Conservation (phyloP, 352 stramenopile genomes). For the Phytophthora agathidicida region DNA sequence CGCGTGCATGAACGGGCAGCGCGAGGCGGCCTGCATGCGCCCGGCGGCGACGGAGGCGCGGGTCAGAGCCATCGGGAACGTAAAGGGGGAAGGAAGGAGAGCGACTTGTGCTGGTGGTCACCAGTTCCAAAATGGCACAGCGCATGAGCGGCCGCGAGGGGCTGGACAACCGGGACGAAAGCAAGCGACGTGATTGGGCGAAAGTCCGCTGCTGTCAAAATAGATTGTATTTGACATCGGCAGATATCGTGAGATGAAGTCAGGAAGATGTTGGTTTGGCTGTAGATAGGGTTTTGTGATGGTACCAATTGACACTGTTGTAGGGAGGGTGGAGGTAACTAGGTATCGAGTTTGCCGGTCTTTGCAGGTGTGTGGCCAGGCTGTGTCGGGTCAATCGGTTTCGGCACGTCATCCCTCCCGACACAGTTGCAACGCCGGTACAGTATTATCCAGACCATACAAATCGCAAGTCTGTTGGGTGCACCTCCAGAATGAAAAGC, state of each 20-base stretch:
- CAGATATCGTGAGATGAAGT: not conserved
- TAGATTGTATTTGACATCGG: not conserved
- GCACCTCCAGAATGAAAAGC: conserved; percentile 30
- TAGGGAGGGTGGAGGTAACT: too few relatives aligned
- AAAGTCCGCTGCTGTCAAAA: not conserved
- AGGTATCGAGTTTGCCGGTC: not conserved
- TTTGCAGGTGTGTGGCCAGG: conserved; percentile 9
- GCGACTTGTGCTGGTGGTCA: conserved; percentile 26
- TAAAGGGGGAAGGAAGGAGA: not conserved
- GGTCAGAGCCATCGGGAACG: conserved; percentile 65
- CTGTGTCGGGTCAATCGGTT: conserved; percentile 23
- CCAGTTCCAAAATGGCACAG: conserved; percentile 49
- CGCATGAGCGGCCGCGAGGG: not conserved
- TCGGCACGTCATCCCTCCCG: conserved; percentile 30
- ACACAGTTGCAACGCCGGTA: not conserved
- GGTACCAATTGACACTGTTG: too few relatives aligned
- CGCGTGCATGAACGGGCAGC: conserved; percentile 87
- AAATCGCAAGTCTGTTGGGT: not conserved
- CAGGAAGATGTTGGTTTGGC: too few relatives aligned
- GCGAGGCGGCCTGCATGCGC: conserved; percentile 73
- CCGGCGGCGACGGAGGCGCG: conserved; percentile 70
- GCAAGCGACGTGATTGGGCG: not conserved
- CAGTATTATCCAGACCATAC: conserved; percentile 7
- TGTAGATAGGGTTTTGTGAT: not conserved
- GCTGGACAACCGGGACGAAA: conserved; percentile 1